Evolutionary conservation across 768 basidiomycete species (phyloP).

Genomic region (Amanita rimosa): DNA sequence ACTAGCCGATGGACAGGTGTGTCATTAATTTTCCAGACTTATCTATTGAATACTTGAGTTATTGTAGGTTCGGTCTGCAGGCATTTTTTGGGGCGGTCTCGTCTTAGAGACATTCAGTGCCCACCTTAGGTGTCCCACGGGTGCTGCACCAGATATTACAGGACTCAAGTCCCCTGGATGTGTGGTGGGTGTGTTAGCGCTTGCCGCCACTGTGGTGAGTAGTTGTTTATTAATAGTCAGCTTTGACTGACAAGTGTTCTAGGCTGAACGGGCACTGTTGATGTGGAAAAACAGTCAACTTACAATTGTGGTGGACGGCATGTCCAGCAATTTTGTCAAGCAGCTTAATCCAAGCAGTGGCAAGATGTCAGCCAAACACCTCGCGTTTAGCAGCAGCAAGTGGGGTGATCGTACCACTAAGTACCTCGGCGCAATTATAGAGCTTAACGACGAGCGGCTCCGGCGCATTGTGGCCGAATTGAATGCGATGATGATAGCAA

Average conservation of each 20-base stretch:
- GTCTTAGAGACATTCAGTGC: neutral
- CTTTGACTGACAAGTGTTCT: neutral
- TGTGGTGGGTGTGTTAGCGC: neutral
- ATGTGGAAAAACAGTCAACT: neutral
- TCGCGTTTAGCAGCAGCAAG: neutral
- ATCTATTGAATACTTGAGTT: neutral
- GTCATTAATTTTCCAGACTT: neutral
- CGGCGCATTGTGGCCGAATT: neutral
- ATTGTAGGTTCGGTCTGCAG: neutral
- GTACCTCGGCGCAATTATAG: neutral
- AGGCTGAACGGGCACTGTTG: neutral
- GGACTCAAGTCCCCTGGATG: neutral
- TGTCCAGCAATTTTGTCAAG: neutral
- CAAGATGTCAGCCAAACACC: neutral
- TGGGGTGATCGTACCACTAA: neutral
- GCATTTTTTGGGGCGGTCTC: neutral
- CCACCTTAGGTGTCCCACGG: neutral
- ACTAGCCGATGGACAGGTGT: neutral
- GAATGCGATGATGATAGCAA: neutral
- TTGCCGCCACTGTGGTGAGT: neutral
- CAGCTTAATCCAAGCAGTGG: neutral
- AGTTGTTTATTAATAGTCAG: neutral
- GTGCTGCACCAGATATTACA: neutral
- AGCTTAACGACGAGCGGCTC: neutral
- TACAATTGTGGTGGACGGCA: neutral